A percentile compares a stretch with the other conserved stretches of the same genome.
These are phyloP conservation scores for Zizania palustris DNA, from an alignment of 202 grass and related monocot genomes.

Conservation along the genomic window DNA sequence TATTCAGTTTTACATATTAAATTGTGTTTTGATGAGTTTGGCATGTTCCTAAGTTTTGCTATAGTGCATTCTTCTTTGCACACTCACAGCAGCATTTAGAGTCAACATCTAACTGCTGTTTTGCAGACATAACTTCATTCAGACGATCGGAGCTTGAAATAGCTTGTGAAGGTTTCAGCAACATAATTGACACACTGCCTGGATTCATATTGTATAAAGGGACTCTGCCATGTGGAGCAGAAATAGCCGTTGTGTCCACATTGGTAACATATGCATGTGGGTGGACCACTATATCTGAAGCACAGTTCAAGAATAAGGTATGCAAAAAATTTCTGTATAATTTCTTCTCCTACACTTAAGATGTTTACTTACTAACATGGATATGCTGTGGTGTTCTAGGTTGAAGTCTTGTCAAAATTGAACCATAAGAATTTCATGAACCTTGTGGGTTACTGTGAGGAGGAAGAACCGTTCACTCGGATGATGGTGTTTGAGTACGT, in stretches of 20 bases:
- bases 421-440: slow-evolving; percentile 95
- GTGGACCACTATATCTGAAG: slow-evolving; percentile 63
- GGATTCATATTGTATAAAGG: slow-evolving; percentile 76
- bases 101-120: slow-evolving; percentile 1
- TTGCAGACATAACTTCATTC: slow-evolving; percentile 58
- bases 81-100: background rate
- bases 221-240: slow-evolving; percentile 73
- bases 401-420: slow-evolving; percentile 58
- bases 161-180: slow-evolving; percentile 75
- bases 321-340: slow-evolving; percentile 18
- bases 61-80: slow-evolving; percentile 11
- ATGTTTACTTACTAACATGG: slow-evolving; percentile 26
- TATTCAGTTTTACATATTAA: slow-evolving; percentile 19
- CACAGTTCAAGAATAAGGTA: slow-evolving; percentile 80
- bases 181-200: slow-evolving; percentile 65
- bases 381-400: slow-evolving; percentile 43
- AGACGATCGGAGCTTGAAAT: slow-evolving; percentile 58
- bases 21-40: slow-evolving; percentile 24
- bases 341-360: slow-evolving; percentile 8
- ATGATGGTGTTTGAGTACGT: slow-evolving; percentile 94
- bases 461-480: slow-evolving; percentile 78
- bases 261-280: slow-evolving; percentile 39
- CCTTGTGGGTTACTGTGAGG: slow-evolving; percentile 83
- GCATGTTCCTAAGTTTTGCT: background rate
- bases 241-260: slow-evolving; percentile 83